Percentiles rank a stretch among this genome's conserved stretches.
These are phyloP conservation scores for Trichoderma gamsii DNA, from an alignment of 495 filamentous ascomycete species.

Conservation along the genomic window DNA sequence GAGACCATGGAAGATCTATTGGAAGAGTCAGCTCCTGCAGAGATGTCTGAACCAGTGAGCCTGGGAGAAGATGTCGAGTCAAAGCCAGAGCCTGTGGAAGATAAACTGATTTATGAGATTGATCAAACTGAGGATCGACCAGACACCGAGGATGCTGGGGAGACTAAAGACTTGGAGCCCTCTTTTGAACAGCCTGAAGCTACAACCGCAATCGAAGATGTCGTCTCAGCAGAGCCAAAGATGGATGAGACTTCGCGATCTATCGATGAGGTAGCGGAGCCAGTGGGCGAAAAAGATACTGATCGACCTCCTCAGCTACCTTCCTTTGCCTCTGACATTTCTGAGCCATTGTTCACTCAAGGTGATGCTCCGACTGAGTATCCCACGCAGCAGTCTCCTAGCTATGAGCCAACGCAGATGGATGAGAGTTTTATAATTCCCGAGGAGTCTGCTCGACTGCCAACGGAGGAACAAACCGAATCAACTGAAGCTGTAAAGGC, in stretches of 20 bases:
- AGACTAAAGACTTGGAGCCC: neutral
- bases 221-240: neutral
- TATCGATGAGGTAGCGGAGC: neutral
- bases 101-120: neutral
- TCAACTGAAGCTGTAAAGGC: neutral
- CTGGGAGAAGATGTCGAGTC: neutral
- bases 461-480: neutral
- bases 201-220: neutral
- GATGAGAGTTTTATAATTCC: neutral
- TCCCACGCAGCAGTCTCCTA: neutral
- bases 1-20: neutral
- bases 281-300: neutral
- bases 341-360: constrained; percentile 13
- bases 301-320: neutral
- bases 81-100: neutral
- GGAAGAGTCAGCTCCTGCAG: neutral
- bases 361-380: constrained; percentile 8
- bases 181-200: neutral
- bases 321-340: constrained; percentile 2
- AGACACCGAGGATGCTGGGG: neutral
- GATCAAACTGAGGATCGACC: neutral
- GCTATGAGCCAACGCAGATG: constrained; percentile 12
- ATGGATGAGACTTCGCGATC: neutral
- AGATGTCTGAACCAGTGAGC: constrained; percentile 10
- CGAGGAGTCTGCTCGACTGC: neutral